Conservation (phyloP, 257 asterid genomes). For the Scutellaria minor region DNA sequence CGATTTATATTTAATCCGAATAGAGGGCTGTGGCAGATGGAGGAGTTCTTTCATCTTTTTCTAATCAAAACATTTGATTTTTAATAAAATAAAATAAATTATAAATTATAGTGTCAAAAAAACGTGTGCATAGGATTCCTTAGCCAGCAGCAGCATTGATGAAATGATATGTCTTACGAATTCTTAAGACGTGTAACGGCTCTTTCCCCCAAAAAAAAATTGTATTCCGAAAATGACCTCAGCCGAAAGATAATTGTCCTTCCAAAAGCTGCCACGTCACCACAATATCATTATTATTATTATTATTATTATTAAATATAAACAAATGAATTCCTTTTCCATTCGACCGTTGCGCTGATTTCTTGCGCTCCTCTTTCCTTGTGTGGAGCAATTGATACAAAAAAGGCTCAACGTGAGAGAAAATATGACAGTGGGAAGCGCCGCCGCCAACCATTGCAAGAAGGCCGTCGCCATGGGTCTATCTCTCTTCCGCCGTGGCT, state of each 20-base stretch:
- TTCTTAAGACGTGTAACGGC: slow-evolving; percentile 42
- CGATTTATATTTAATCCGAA: no score
- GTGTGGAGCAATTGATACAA: slow-evolving; percentile 20
- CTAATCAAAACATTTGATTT: no score
- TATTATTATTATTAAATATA: slow-evolving; percentile 10
- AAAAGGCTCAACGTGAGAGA: not conserved
- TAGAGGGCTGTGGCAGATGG: no score
- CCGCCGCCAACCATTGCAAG: slow-evolving; percentile 64
- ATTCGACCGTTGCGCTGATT: slow-evolving; percentile 64
- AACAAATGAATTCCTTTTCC: slow-evolving; percentile 22
- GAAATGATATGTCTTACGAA: no score
- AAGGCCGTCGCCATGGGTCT: slow-evolving; percentile 65
- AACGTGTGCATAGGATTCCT: slow-evolving; percentile 31
- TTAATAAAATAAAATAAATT: no score
- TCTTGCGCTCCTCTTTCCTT: slow-evolving; percentile 5
- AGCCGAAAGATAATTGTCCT: slow-evolving; percentile 31
- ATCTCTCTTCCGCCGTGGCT: slow-evolving; percentile 60
- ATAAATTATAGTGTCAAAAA: no score
- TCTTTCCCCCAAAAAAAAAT: slow-evolving; percentile 35
- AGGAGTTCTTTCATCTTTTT: no score
- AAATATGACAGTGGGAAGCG: slow-evolving; percentile 54
- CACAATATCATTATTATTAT: not conserved
- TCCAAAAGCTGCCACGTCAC: slow-evolving; percentile 44
- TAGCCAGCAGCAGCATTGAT: not conserved
- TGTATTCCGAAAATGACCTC: slow-evolving; percentile 27